Base-by-base conservation (phyloP, 305 asterid species). In the Fraxinus floribunda region DNA sequence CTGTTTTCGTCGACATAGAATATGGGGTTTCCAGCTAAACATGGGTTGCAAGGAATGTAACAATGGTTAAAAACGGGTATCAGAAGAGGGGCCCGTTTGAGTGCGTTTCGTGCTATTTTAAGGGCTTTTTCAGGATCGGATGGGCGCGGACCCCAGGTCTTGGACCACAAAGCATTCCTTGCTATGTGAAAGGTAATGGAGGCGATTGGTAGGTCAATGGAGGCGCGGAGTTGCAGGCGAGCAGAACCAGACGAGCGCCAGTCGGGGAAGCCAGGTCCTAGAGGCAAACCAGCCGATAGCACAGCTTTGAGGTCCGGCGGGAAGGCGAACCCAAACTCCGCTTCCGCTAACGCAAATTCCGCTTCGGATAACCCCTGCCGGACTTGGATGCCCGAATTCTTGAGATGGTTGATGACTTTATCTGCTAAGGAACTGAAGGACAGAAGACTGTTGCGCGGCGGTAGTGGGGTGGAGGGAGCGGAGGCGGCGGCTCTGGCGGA, bases 281-380 rank as follows among this genome's bases (percentile, higher is more conserved):
- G 60, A 0, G 99, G 98, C 86, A 95, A 81, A 0, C 98, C 97
- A 52, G 96, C 91, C 0, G 92, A 91, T 10, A 95, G 91, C 20
- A 95, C 92, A 1, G 98, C 99, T 85, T 86, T 91, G 29, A 95
- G 82, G 68, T 95, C 99, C 34, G 98, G 98, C 16, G 98, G 99
- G 81, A 95, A 95, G 2, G 88, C 86, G 84, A 94, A 95, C 0
- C 97, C 96, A 76, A 93, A 95, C 86, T 94, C 98, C 0, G 97
- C 99, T 79, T 95, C 99, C 5, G 99, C 97, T 18, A 94, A 77
- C 11, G 97, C 97, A 71, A 95, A 94, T 66, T 95, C 98, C n/a
- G 93, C 77, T 38, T 91, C 97, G 41, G 94, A 86, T 52, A 95
- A 60, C 1, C 99, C 98, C 30, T 93, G 74, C 20, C 88, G 95